A percentile compares a stretch with the other conserved stretches of the same genome.
phyloP scores from a whole-genome alignment of 208 protist species.

The Trypanosoma congolense region DNA sequence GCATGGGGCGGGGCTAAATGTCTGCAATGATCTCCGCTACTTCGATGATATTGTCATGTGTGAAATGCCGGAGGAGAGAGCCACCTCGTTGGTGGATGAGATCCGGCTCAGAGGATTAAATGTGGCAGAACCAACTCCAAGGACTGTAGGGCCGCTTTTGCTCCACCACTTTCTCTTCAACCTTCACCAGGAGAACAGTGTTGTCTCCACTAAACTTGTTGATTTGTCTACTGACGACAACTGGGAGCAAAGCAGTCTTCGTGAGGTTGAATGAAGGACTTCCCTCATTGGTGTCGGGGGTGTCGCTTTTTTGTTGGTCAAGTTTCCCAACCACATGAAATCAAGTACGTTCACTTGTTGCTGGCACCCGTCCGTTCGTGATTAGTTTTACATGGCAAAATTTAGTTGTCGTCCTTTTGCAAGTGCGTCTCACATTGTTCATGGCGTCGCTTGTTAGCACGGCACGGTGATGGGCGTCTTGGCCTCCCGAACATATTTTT shows the following conservation, averaged over 20 bases:
- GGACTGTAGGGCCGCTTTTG: constrained; percentile 12
- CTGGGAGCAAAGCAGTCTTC: constrained; percentile 30
- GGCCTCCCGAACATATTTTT: too few species aligned
- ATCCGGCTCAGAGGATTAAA: constrained; percentile 19
- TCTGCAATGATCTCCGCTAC: constrained; percentile 52
- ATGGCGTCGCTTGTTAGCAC: too few species aligned
- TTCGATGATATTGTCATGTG: constrained; percentile 86
- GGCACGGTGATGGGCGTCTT: too few species aligned
- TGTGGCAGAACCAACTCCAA: constrained; percentile 3
- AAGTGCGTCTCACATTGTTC: too few species aligned
- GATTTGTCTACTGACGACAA: constrained; percentile 24
- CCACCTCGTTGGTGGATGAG: constrained; percentile 58
- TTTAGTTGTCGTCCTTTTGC: too few species aligned
- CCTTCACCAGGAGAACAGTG: constrained; percentile 28
- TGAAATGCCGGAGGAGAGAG: constrained; percentile 57
- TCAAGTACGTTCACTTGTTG: too few species aligned
- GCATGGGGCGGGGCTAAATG: constrained; percentile 81
- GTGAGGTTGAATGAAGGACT: constrained; percentile 10
- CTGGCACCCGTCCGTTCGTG: too few species aligned
- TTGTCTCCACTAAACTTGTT: constrained; percentile 17
- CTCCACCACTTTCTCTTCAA: constrained; percentile 34
- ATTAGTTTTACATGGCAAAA: too few species aligned
- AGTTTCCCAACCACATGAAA: too few species aligned
- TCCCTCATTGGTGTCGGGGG: too few species aligned
- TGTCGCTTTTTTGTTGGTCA: too few species aligned